Conservation (phyloP, 495 filamentous ascomycete species). For the Talaromyces liani region DNA sequence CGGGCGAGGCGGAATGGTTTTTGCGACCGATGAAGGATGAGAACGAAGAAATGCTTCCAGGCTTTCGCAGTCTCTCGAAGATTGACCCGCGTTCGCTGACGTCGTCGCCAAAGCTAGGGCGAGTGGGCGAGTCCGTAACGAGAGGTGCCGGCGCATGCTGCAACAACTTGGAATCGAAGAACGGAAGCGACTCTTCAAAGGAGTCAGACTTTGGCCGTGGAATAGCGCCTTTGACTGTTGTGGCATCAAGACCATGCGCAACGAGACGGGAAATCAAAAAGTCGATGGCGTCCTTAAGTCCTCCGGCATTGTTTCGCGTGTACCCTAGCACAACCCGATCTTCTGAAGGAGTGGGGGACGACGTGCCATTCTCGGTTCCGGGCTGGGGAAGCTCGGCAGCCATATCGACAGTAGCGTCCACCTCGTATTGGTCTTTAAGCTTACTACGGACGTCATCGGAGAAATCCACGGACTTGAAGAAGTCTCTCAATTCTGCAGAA, state of each 20-base stretch:
- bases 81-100: slow-evolving; percentile 73
- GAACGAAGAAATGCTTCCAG: slow-evolving; percentile 85
- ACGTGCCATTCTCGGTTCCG: slow-evolving; percentile 22
- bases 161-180: slow-evolving; percentile 92
- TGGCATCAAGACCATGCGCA: slow-evolving; percentile 74
- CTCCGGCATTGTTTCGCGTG: slow-evolving; percentile 95
- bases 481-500: slow-evolving; percentile 63
- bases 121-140: slow-evolving; percentile 77
- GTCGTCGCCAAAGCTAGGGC: slow-evolving; percentile 68
- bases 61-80: slow-evolving; percentile 84
- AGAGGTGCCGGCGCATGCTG: slow-evolving; percentile 79
- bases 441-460: slow-evolving; percentile 69
- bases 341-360: slow-evolving; percentile 31
- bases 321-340: slow-evolving; percentile 63
- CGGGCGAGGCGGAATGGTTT: slow-evolving; percentile 79
- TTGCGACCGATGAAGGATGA: slow-evolving; percentile 89
- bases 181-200: slow-evolving; percentile 92
- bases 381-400: slow-evolving; percentile 25
- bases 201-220: slow-evolving; percentile 96
- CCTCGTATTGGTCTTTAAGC: slow-evolving; percentile 83
- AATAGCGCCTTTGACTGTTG: slow-evolving; percentile 83
- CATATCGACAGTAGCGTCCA: slow-evolving; percentile 65
- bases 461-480: slow-evolving; percentile 73
- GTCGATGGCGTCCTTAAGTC: slow-evolving; percentile 91
- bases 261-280: slow-evolving; percentile 80